A percentile compares a stretch with the other conserved stretches of the same genome.
These are phyloP conservation scores for Mucor circinelloides DNA, from an alignment of 371 early-diverging fungal genomes.

Conservation along the genomic window DNA sequence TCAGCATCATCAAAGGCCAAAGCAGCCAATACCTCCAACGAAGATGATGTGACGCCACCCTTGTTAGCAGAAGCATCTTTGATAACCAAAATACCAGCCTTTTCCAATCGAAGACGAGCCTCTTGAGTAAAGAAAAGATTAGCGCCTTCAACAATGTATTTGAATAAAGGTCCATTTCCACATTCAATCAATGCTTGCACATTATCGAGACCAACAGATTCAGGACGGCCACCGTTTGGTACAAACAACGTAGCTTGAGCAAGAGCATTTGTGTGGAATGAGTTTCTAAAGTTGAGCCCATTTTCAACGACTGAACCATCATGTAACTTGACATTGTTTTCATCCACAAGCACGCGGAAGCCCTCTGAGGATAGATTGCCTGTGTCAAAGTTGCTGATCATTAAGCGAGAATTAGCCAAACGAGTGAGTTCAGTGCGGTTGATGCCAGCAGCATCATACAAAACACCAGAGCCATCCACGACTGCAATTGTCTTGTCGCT, in stretches of 20 bases:
- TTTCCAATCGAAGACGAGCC: slow-evolving; percentile 94
- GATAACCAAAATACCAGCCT: slow-evolving; percentile 91
- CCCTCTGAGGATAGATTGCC: slow-evolving; percentile 79
- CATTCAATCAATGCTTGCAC: slow-evolving; percentile 75
- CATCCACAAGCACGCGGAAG: slow-evolving; percentile 94
- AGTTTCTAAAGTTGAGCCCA: slow-evolving; percentile 94
- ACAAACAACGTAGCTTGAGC: slow-evolving; percentile 92
- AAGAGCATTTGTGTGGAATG: slow-evolving; percentile 88
- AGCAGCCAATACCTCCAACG: slow-evolving; percentile 94
- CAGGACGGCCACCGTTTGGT: slow-evolving; percentile 98
- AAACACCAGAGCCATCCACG: slow-evolving; percentile 96
- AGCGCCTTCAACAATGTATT: slow-evolving; percentile 98
- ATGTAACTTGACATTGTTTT: slow-evolving; percentile 85
- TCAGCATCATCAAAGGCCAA: slow-evolving; percentile 91
- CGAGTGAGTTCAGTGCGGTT: slow-evolving; percentile 84
- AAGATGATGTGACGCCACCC: slow-evolving; percentile 97
- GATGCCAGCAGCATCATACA: slow-evolving; percentile 92
- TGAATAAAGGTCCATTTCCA: slow-evolving; percentile 90
- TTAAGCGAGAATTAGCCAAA: slow-evolving; percentile 80
- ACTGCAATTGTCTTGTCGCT: slow-evolving; percentile 93
- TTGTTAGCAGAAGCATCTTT: slow-evolving; percentile 99
- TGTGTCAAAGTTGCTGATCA: slow-evolving; percentile 89
- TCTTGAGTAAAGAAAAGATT: slow-evolving; percentile 98
- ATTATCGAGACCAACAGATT: slow-evolving; percentile 94
- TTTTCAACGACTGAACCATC: slow-evolving; percentile 86